Evolutionary conservation across 1,284 basidiomycete species (phyloP), one percentile per base, ranked within the genome.

Genomic region (Apiotrichum akiyoshidainum): DNA sequence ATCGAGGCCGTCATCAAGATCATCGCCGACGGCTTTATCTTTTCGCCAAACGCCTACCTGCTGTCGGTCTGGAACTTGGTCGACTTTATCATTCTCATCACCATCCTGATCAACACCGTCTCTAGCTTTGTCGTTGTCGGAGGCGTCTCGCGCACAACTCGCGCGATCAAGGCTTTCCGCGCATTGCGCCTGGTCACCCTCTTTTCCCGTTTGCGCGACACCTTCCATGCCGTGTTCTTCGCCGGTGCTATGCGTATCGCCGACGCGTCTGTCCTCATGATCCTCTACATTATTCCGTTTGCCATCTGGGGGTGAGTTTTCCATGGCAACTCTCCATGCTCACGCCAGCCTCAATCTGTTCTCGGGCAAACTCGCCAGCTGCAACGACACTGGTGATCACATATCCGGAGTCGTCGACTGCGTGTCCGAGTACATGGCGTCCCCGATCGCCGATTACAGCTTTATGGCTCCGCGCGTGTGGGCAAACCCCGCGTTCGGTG

Each of bases 241-340:
- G 89, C 90, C 3, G 95, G 94, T 5, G 88, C 88, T 2, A 78
- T 84, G 19, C 87, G 91, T 68, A 94, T 99, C 62, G 66, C 96
- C 55, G 92, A 97, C 67, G 95, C 95, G 0, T 90, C 88, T 0
- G 77, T 97, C 53, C 85, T 99, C n/a, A 92, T 94, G 48, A 85
- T 96, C 54, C 82, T 98, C 51, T 93, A 98, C 79, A 88, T 98
- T 83, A 90, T 99, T 65, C 95, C 95, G 0, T 98, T 93, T 71
- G 94, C 95, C 5, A 87, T 97, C 1, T 98, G 95, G 94, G 95
- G 93, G 73, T 75, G 54, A 71, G 75, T 68, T 31, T 31, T 1
- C n/a, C 14, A 10, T 1, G 16, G 21, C 42, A 21, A 3, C 44
- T 44, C 22, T n/a, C 35, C 22, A 0, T 10, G 8, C 42, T 44